A percentile compares a stretch with the other conserved stretches of the same genome.
phyloP scores from a whole-genome alignment of 306 rosid genomes.

The Lagenaria siceraria region DNA sequence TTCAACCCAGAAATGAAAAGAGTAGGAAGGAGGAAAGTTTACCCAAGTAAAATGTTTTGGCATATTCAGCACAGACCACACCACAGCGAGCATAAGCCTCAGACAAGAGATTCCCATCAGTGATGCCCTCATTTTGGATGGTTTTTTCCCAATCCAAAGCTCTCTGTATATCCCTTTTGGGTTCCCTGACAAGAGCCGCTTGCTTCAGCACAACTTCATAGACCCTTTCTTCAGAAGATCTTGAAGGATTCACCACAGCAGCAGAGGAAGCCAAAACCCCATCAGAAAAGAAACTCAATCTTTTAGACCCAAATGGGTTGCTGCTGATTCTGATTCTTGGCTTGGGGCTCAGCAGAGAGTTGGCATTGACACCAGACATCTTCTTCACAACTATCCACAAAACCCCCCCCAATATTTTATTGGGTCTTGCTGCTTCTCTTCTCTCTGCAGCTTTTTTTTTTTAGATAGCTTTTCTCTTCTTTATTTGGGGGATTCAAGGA shows the following conservation, averaged over 20 bases:
- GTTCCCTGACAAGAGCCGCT: constrained; percentile 62
- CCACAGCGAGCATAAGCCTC: constrained; percentile 82
- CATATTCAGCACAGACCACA: constrained; percentile 93
- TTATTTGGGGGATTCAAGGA: background rate
- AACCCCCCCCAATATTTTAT: constrained; percentile 12
- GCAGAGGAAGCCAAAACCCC: constrained; percentile 36
- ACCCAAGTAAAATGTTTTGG: constrained; percentile 91
- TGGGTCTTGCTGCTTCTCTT: background rate
- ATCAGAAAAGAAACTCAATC: constrained; percentile 26
- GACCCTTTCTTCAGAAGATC: constrained; percentile 79
- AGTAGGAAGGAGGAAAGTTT: background rate
- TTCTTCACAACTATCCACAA: constrained; percentile 41
- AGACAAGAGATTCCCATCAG: constrained; percentile 44
- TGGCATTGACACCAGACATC: constrained; percentile 37
- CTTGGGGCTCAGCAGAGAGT: constrained; percentile 24
- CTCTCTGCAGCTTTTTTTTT: background rate
- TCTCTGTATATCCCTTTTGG: constrained; percentile 13
- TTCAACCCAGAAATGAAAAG: background rate
- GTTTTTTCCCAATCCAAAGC: constrained; percentile 20
- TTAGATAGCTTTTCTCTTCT: too few relatives aligned
- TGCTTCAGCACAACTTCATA: constrained; percentile 84
- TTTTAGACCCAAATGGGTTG: constrained; percentile 17
- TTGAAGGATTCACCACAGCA: constrained; percentile 41
- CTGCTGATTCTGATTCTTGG: constrained; percentile 11
- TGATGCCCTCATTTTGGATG: constrained; percentile 22